Percentiles rank a stretch among this genome's conserved stretches.
These are phyloP conservation scores for Hypoxylon sp. DNA, from an alignment of 2,329 filamentous ascomycete genomes.

Conservation along the genomic window DNA sequence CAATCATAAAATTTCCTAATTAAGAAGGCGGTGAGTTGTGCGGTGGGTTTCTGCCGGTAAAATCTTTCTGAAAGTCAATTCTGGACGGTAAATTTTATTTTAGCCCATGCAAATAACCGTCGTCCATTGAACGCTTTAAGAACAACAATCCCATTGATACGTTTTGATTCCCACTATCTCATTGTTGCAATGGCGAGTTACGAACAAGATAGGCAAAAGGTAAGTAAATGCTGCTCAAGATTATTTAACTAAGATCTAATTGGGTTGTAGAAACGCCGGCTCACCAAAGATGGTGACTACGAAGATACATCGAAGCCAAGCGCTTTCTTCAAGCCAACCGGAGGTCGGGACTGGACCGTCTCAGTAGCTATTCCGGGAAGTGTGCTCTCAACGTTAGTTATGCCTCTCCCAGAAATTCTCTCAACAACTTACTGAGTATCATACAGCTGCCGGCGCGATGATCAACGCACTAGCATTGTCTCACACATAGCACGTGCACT, in stretches of 20 bases:
- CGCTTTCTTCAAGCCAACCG: constrained; percentile 75
- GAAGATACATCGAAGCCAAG: constrained; percentile 76
- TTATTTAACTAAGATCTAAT: constrained; percentile 15
- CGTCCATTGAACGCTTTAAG: background rate
- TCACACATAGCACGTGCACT: constrained; percentile 84
- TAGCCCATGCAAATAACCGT: constrained; percentile 17
- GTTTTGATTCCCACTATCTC: background rate
- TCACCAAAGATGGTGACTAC: constrained; percentile 58
- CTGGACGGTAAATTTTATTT: constrained; percentile 28
- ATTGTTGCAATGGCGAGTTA: constrained; percentile 47
- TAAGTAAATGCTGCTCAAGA: constrained; percentile 23
- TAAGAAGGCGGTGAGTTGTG: constrained; percentile 43
- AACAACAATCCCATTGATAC: background rate
- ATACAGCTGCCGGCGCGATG: constrained; percentile 76
- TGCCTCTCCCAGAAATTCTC: constrained; percentile 3
- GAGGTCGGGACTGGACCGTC: constrained; percentile 78
- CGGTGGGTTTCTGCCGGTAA: constrained; percentile 51
- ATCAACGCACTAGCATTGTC: constrained; percentile 80
- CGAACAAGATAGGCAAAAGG: constrained; percentile 52
- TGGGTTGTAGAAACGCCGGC: constrained; percentile 65
- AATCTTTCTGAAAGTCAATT: constrained; percentile 37
- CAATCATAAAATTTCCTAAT: constrained; percentile 8
- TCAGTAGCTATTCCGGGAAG: constrained; percentile 85
- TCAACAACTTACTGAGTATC: constrained; percentile 27
- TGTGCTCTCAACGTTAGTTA: constrained; percentile 77